These are phyloP conservation scores for Nyctanthes arbortristis DNA, from an alignment of 257 asterid genomes.

Conservation along the genomic window DNA sequence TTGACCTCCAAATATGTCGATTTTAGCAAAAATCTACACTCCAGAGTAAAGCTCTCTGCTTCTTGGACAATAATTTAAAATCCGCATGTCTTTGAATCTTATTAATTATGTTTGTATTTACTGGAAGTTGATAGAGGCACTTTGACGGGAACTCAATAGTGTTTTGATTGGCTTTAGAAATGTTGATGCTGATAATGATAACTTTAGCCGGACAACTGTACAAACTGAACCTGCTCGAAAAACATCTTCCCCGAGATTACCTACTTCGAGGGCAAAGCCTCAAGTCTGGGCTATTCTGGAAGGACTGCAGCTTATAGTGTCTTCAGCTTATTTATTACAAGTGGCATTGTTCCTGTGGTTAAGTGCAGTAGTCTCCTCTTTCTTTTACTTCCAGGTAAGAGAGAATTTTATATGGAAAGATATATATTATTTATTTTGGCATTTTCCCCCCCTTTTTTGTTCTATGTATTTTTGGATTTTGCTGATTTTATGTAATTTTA, in stretches of 20 bases:
- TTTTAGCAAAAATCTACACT: background rate
- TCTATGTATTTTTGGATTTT: background rate
- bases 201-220: conserved; percentile 37
- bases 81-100: background rate
- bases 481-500: conserved; percentile 1
- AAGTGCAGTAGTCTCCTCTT: conserved; percentile 87
- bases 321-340: conserved; percentile 77
- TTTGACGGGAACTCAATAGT: conserved; percentile 17
- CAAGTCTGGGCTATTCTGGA: conserved; percentile 83
- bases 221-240: conserved; percentile 40
- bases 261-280: conserved; percentile 50
- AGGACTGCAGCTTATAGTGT: conserved; percentile 78
- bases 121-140: conserved; percentile 17
- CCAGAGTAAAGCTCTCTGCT: background rate
- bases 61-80: background rate
- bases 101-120: background rate
- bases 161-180: conserved; percentile 51
- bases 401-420: conserved; percentile 4
- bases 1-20: background rate
- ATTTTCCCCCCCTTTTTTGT: background rate
- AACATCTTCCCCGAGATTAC: conserved; percentile 53
- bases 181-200: conserved; percentile 49
- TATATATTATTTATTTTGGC: background rate
- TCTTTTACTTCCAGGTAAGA: conserved; percentile 95
- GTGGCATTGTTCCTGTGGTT: conserved; percentile 93